Evolutionary conservation across 1,284 basidiomycete genomes (phyloP), one percentile per base, ranked within the genome.

Genomic region (Sporisorium exsertum): DNA sequence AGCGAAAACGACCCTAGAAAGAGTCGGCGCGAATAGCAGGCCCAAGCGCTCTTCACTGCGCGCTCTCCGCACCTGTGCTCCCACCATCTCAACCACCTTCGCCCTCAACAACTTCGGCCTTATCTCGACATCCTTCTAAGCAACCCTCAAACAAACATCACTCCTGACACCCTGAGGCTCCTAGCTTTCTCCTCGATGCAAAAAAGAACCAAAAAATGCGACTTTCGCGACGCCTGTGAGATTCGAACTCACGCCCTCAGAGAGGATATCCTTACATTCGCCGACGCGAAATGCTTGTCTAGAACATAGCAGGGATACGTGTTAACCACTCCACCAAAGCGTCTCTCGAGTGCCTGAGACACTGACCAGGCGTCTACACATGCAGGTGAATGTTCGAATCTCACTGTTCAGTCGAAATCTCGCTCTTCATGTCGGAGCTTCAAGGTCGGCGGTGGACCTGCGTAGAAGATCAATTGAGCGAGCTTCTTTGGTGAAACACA

Each of bases 181-280:
- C 9, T 53, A 53, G 35, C 51, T 53, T 53, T 27, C 52, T 24
- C 9, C 52, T 27, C 24, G 33, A 42, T 35, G 51, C 13, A 53
- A 53, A 53, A 15, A 24, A 7, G 16, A 2, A 18, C 1, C 29
- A 35, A 59, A 43, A 64, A 58, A 59, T 46, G 22, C 35, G 29
- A 40, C 5, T 15, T 37, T 37, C 27, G 49, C 51, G 72, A 77
- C 72, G 66, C 74, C 77, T 76, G 65, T 56, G 73, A 76, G 73
- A 76, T 76, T 76, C 73, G 73, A 76, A 76, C 73, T 76, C 73
- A 57, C 61, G 73, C 73, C 73, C 73, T 76, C 73, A 76, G 58
- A 76, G 73, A 76, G 73, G 73, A 76, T 76, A 70, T 70, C 72
- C 72, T 75, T 22, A 37, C 64, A 58, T 45, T 42, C 35, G 69